A percentile compares a stretch with the other conserved stretches of the same genome.
Evolutionary conservation across 805 yeast species (phyloP).

Genomic region (Candida morakotiae): DNA sequence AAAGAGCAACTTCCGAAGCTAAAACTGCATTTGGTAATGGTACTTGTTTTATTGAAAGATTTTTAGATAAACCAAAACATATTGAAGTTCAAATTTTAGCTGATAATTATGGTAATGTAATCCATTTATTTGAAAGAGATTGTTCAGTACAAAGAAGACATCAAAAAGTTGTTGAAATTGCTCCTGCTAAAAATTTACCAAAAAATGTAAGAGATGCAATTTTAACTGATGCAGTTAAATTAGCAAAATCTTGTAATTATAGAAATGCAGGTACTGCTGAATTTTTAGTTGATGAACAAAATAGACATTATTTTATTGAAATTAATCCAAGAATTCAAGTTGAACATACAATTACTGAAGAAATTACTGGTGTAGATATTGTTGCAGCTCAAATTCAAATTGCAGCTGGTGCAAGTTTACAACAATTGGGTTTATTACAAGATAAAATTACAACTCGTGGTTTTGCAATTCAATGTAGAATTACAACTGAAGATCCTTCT

Average conservation of each 20-base stretch:
- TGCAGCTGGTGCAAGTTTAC: constrained; percentile 95
- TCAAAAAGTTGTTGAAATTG: constrained; percentile 97
- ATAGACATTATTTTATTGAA: constrained; percentile 96
- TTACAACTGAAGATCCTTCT: constrained; percentile 96
- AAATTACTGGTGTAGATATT: constrained; percentile 95
- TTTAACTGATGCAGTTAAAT: constrained; percentile 87
- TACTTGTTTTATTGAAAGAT: constrained; percentile 95
- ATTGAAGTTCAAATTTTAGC: constrained; percentile 96
- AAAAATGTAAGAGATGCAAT: constrained; percentile 83
- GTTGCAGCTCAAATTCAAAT: constrained; percentile 98
- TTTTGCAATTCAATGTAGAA: constrained; percentile 98
- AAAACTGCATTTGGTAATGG: constrained; percentile 96
- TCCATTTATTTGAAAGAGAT: constrained; percentile 95
- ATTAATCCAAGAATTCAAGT: constrained; percentile 98
- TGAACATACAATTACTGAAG: constrained; percentile 98
- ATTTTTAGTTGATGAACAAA: constrained; percentile 87
- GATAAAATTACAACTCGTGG: constrained; percentile 95
- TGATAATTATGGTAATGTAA: constrained; percentile 89
- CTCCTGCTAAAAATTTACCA: constrained; percentile 93
- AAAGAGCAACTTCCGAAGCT: constrained; percentile 93
- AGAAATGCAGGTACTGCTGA: constrained; percentile 99
- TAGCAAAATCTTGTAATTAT: constrained; percentile 85
- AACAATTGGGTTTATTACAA: constrained; percentile 87
- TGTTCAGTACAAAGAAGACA: constrained; percentile 99
- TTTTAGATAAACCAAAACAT: constrained; percentile 93